Percentiles rank a stretch among this genome's conserved stretches.
These are phyloP conservation scores for Wallacemonas collosoma DNA, from an alignment of 208 protist species.

Conservation along the genomic window DNA sequence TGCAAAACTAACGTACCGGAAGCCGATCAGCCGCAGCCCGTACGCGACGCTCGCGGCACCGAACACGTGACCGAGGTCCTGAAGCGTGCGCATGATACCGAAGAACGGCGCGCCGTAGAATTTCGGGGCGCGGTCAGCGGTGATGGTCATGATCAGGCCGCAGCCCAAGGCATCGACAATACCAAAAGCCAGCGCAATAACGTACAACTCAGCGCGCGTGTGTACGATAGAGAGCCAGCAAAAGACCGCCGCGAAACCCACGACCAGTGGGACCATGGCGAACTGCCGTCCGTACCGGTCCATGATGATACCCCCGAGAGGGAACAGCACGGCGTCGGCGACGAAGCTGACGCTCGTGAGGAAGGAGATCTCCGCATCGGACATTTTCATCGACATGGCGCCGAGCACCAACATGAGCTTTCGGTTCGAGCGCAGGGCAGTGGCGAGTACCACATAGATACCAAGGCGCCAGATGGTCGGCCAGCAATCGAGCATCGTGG, in stretches of 20 bases:
- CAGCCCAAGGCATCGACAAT: constrained; percentile 78
- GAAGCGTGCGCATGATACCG: constrained; percentile 82
- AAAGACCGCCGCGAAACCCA: constrained; percentile 62
- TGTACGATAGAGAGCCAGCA: constrained; percentile 48
- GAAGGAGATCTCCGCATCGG: constrained; percentile 70
- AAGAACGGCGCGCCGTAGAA: constrained; percentile 70
- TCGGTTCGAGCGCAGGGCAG: constrained; percentile 68
- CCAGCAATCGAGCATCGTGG: constrained; percentile 60
- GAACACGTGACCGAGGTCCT: constrained; percentile 77
- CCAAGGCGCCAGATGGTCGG: constrained; percentile 75
- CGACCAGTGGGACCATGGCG: constrained; percentile 56
- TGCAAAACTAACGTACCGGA: constrained; percentile 43
- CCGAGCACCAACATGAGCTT: constrained; percentile 84
- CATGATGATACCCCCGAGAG: constrained; percentile 78
- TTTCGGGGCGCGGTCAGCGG: constrained; percentile 62
- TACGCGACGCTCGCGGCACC: constrained; percentile 43
- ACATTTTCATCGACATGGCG: constrained; percentile 57
- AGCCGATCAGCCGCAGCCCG: constrained; percentile 38
- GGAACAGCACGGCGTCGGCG: constrained; percentile 68
- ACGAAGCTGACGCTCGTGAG: constrained; percentile 70
- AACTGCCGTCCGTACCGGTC: constrained; percentile 58
- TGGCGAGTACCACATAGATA: constrained; percentile 69
- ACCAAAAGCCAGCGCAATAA: constrained; percentile 56
- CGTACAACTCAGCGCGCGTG: constrained; percentile 43
- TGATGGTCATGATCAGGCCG: constrained; percentile 82